These are phyloP conservation scores for Vanrija sp. DNA, from an alignment of 1,284 basidiomycete genomes.

Conservation along the genomic window DNA sequence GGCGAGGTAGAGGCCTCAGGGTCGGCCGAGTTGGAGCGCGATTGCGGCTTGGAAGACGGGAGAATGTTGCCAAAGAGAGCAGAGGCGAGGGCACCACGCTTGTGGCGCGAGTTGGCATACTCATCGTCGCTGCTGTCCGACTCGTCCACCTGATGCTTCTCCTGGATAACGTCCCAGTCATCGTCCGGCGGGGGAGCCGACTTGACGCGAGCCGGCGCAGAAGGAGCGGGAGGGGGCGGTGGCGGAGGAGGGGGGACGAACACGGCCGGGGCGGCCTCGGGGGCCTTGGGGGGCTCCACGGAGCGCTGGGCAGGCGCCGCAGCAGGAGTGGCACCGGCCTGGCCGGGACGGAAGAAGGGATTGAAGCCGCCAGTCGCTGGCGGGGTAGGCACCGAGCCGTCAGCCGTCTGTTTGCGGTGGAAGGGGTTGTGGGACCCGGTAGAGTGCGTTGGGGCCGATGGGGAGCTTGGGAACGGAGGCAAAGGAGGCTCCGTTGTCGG, in stretches of 20 bases:
- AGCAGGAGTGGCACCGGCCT: slow-evolving; percentile 23
- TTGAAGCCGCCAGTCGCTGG: slow-evolving; percentile 41
- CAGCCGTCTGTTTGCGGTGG: slow-evolving; percentile 49
- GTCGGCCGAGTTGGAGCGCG: slow-evolving; percentile 29
- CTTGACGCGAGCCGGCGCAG: slow-evolving; percentile 15
- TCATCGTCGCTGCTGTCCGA: slow-evolving; percentile 61
- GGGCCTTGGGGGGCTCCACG: background rate
- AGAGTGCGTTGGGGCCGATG: slow-evolving; percentile 15
- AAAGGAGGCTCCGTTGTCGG: slow-evolving; percentile 18
- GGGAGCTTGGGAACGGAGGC: slow-evolving; percentile 21
- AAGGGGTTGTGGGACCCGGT: slow-evolving; percentile 47
- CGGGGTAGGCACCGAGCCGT: slow-evolving; percentile 24
- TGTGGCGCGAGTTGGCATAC: slow-evolving; percentile 63
- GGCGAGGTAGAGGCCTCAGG: slow-evolving; percentile 43
- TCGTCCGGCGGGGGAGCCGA: slow-evolving; percentile 58
- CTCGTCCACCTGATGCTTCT: slow-evolving; percentile 58
- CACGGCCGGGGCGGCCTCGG: slow-evolving; percentile 23
- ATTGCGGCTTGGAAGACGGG: slow-evolving; percentile 3
- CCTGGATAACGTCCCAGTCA: slow-evolving; percentile 80
- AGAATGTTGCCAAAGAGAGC: slow-evolving; percentile 70
- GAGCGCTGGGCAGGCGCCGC: slow-evolving; percentile 24
- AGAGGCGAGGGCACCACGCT: slow-evolving; percentile 68
- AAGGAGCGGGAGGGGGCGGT: slow-evolving; percentile 39
- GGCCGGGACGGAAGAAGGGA: slow-evolving; percentile 53
- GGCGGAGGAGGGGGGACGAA: slow-evolving; percentile 33